Conservation (phyloP, 129 eudicot species). For the Lactuca saligna region DNA sequence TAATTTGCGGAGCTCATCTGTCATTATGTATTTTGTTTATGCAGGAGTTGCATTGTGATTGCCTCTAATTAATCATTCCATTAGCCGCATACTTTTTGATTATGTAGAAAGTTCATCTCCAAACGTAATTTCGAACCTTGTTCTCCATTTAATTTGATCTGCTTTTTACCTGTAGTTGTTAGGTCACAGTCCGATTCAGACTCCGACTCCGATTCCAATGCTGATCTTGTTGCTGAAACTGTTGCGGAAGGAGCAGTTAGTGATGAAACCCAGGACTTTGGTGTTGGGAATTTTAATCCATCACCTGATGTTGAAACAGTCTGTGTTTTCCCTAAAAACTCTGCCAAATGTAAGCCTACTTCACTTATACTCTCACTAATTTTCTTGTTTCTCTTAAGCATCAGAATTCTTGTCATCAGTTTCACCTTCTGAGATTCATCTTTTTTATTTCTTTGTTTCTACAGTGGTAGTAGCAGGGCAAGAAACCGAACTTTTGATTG, state of each 20-base stretch:
- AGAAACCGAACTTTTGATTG: conserved; percentile 73
- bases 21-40: background rate
- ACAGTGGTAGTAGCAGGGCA: conserved; percentile 86
- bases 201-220: conserved; percentile 33
- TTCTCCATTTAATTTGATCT: conserved; percentile 3
- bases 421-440: background rate
- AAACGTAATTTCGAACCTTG: background rate
- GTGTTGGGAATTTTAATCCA: conserved; percentile 56
- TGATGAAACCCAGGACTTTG: conserved; percentile 68
- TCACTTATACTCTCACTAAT: background rate
- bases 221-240: conserved; percentile 46
- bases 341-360: conserved; percentile 49
- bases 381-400: background rate
- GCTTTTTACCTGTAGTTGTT: conserved; percentile 50
- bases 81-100: background rate
- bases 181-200: conserved; percentile 77
- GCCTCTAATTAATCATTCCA: background rate
- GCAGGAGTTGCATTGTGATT: background rate
- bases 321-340: conserved; percentile 88
- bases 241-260: conserved; percentile 54
- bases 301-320: conserved; percentile 89
- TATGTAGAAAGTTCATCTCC: background rate
- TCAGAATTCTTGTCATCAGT: background rate
- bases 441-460: conserved; percentile 12
- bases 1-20: background rate